A percentile compares a stretch with the other conserved stretches of the same genome.
phyloP scores from a whole-genome alignment of 257 asterid species.

The Penstemon newberryi region DNA sequence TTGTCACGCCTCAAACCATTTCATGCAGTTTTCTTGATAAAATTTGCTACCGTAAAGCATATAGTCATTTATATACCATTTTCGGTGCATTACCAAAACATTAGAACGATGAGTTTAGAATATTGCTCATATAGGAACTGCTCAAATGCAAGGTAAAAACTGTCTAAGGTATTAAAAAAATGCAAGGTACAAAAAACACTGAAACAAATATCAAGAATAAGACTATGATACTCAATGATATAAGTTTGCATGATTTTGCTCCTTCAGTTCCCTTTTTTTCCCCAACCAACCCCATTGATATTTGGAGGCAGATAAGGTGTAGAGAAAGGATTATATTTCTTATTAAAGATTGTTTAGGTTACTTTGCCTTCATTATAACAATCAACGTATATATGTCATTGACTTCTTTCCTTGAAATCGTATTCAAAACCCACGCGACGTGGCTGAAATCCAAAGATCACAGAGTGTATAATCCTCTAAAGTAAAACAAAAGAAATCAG shows the following conservation, averaged over 20 bases:
- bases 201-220: neutral
- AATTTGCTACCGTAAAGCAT: slow-evolving; percentile 13
- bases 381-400: neutral
- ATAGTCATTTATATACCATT: neutral
- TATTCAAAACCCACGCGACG: slow-evolving; percentile 7
- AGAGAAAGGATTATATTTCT: slow-evolving; percentile 14
- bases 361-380: neutral
- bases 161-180: neutral
- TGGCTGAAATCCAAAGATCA: slow-evolving; percentile 17
- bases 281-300: slow-evolving; percentile 5
- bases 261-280: slow-evolving; percentile 21
- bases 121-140: slow-evolving; percentile 12
- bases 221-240: neutral
- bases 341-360: neutral
- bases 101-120: slow-evolving; percentile 4
- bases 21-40: slow-evolving; percentile 15
- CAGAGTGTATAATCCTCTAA: slow-evolving; percentile 22
- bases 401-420: slow-evolving; percentile 13
- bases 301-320: slow-evolving; percentile 12
- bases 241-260: neutral
- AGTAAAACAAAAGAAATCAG: slow-evolving; percentile 16
- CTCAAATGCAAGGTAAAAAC: neutral
- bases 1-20: no score
- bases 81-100: slow-evolving; percentile 20
- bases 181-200: no score